Evolutionary conservation across 2,329 filamentous ascomycete genomes (phyloP), one percentile per base, ranked within the genome.

Genomic region (Neonectria magnoliae): DNA sequence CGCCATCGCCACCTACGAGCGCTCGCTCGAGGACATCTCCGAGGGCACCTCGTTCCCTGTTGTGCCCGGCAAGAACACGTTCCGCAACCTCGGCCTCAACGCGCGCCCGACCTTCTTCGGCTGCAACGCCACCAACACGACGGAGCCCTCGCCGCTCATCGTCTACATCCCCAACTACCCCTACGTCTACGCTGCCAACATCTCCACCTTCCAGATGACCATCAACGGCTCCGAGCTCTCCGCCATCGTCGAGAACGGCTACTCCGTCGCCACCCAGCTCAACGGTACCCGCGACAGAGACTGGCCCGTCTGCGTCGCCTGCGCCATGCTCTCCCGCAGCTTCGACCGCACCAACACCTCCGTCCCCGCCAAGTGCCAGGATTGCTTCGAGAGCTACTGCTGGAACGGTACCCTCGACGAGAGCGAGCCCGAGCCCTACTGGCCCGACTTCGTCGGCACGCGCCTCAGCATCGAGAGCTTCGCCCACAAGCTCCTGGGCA

Each of bases 251-350:
- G 79, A 87, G 70, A 98, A 99, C 80, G 95, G 93, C 20, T 96
- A 92, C 81, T 88, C 96, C 71, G 88, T 91, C 18, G 94, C 88
- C 3, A 98, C 94, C 0, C 90, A 91, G 83, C 93, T 88, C 56
- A 98, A 98, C 80, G 88, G 85, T 54, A 94, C 93, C 0, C 76
- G 90, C 3, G 91, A 97, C 76, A 72, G 80, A 3, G 79, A 91
- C 67, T 99, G 96, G 95, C 85, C 91, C 0, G 84, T 88, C 2
- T 99, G 95, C 72, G 91, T 97, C 5, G 93, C 90, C 22, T 99
- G 96, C 79, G 96, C 95, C 5, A 90, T 97, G 42, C 84, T 98
- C 16, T 88, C 87, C 57, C 88, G 95, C 66, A 93, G 90, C 70
- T 87, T 96, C 69, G 84, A 88, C 65, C 87, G 93, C 54, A 95